Percentiles rank a stretch among this genome's conserved stretches.
These are phyloP conservation scores for Trapa bicornis DNA, from an alignment of 345 rosid species.

Conservation along the genomic window DNA sequence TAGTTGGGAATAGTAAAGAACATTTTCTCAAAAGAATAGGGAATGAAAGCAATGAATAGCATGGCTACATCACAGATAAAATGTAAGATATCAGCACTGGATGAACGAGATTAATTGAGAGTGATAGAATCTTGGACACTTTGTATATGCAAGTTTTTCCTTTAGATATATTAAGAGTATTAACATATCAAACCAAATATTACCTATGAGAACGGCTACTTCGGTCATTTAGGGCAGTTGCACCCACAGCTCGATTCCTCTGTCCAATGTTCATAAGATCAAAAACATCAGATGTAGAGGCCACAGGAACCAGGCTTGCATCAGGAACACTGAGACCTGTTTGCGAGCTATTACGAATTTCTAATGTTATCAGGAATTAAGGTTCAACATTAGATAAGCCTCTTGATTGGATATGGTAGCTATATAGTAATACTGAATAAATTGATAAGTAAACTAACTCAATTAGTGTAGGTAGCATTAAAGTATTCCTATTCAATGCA, in stretches of 20 bases:
- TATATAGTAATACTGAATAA: background rate
- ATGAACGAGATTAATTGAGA: too few species aligned
- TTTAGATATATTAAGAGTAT: background rate
- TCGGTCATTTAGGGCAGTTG: slow-evolving; percentile 92
- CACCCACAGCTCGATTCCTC: slow-evolving; percentile 79
- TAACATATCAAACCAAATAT: slow-evolving; percentile 4
- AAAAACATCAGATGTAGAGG: slow-evolving; percentile 76
- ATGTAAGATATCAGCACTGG: background rate
- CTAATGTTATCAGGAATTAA: slow-evolving; percentile 45
- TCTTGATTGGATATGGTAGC: background rate
- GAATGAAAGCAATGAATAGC: background rate
- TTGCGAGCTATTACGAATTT: slow-evolving; percentile 83
- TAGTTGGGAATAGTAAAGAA: background rate
- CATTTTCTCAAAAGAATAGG: background rate
- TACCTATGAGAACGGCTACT: slow-evolving; percentile 99
- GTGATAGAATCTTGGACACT: too few species aligned
- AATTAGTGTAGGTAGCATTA: background rate
- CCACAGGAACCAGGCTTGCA: slow-evolving; percentile 70
- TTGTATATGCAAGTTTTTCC: too few species aligned
- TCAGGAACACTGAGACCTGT: slow-evolving; percentile 92
- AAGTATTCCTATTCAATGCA: background rate
- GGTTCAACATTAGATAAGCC: slow-evolving; percentile 2
- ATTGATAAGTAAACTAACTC: background rate
- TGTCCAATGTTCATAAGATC: slow-evolving; percentile 89
- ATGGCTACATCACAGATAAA: background rate